Base-by-base conservation (phyloP, 257 asterid species). In the Euphrasia confusa region DNA sequence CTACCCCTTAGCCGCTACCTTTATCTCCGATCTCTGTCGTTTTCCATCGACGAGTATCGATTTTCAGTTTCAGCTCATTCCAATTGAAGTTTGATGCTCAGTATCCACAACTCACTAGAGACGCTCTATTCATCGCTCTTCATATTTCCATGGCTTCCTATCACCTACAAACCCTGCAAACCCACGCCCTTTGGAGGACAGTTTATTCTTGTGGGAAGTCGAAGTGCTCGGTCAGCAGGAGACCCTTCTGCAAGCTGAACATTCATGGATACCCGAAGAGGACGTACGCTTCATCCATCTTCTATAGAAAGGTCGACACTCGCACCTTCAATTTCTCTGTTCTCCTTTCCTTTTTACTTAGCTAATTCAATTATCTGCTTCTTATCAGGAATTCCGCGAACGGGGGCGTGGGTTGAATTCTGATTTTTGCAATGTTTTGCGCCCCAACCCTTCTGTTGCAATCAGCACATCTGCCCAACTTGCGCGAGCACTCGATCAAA, bases 61-160 rank as follows among this genome's bases (percentile, higher is more conserved):
- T 54, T 54, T 35, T 54, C 44, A 47, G 55, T 56, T 60, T 61
- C 63, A 54, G 59, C 59, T 66, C 40, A 39, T 40, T 60, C 30
- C 24, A 14, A 57, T 47, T 50, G 79, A 65, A 66, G 72, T 47
- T 69, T 69, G 69, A 57, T 49, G 67, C 58, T 40, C 42, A 47
- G 48, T 39, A 66, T 11, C 47, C 33, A 59, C 42, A 17, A 7
- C 53, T 24, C 44, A 11, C 42, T 60, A n/a, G 45, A 56, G 45
- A 58, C 40, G 1, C 39, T 33, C 39, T 33, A 1, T 33, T 1
- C 7, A 35, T 35, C 10, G 40, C 56, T 56, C 61, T 72, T 73
- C 62, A 39, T 60, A 68, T 64, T 63, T 69, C 60, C 63, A 83
- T 85, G 96, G 94, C 94, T 49, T 79, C 81, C 79, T 75, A 58